These are phyloP conservation scores for Amoebophrya sp. DNA, from an alignment of 169 alveolate species.

Conservation along the genomic window DNA sequence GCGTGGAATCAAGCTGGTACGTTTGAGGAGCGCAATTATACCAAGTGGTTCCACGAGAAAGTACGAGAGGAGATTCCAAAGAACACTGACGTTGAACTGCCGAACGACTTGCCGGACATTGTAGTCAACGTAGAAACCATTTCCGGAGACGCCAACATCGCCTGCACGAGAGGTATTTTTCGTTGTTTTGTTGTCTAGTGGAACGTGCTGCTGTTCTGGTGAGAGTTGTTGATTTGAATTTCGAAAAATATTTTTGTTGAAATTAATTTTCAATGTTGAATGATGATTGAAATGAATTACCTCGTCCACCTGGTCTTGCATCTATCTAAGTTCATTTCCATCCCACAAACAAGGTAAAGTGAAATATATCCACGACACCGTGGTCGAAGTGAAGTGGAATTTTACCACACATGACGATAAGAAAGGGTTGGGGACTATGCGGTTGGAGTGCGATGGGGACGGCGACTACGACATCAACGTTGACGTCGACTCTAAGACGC, in stretches of 20 bases:
- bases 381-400: background rate
- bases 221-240: background rate
- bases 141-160: background rate
- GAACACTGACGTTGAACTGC: background rate
- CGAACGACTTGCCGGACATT: background rate
- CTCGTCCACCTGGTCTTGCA: no score
- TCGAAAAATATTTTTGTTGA: background rate
- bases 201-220: background rate
- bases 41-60: conserved; percentile 19
- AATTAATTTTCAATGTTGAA: no score
- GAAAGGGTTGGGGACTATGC: background rate
- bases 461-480: background rate
- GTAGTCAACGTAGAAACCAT: background rate
- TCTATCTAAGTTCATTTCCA: background rate
- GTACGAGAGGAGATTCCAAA: background rate
- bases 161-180: conserved; percentile 17
- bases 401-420: background rate
- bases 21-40: background rate
- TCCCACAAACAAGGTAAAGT: background rate
- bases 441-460: background rate
- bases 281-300: no score
- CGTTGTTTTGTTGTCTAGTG: no score
- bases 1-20: conserved; percentile 18
- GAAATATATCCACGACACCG: background rate
- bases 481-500: background rate